These are phyloP conservation scores for Talaromyces ruber DNA, from an alignment of 495 filamentous ascomycete genomes.

Conservation along the genomic window DNA sequence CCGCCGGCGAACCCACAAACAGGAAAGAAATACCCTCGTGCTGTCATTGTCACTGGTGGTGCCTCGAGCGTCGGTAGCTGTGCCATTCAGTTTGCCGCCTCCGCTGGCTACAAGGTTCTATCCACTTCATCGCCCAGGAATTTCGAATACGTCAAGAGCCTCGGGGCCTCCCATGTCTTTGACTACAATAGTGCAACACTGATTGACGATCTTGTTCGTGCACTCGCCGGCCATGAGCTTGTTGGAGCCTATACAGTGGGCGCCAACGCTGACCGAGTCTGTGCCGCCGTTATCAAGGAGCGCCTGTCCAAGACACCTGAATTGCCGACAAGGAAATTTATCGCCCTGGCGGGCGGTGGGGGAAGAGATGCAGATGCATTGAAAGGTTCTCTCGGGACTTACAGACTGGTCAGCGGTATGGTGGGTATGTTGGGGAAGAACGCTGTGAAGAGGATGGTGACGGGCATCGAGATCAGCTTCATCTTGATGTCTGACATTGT, in stretches of 20 bases:
- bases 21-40: too few species aligned
- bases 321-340: too few species aligned
- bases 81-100: slow-evolving; percentile 31
- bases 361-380: too few species aligned
- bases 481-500: background rate
- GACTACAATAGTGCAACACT: slow-evolving; percentile 32
- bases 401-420: too few species aligned
- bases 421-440: too few species aligned
- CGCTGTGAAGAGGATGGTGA: too few species aligned
- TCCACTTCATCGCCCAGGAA: slow-evolving; percentile 35
- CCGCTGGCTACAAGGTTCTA: slow-evolving; percentile 33
- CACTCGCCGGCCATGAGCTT: background rate
- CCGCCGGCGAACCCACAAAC: too few species aligned
- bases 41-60: slow-evolving; percentile 17
- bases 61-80: slow-evolving; percentile 32
- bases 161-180: slow-evolving; percentile 36
- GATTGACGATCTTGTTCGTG: slow-evolving; percentile 10
- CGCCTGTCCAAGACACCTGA: background rate
- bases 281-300: slow-evolving; percentile 8
- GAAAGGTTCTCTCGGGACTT: too few species aligned
- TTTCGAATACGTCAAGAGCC: slow-evolving; percentile 28
- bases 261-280: background rate
- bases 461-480: too few species aligned
- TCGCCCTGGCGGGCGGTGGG: too few species aligned
- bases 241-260: background rate